A percentile compares a stretch with the other conserved stretches of the same genome.
Evolutionary conservation across 2,329 filamentous ascomycete species (phyloP).

Genomic region (Colletotrichum spinosum): DNA sequence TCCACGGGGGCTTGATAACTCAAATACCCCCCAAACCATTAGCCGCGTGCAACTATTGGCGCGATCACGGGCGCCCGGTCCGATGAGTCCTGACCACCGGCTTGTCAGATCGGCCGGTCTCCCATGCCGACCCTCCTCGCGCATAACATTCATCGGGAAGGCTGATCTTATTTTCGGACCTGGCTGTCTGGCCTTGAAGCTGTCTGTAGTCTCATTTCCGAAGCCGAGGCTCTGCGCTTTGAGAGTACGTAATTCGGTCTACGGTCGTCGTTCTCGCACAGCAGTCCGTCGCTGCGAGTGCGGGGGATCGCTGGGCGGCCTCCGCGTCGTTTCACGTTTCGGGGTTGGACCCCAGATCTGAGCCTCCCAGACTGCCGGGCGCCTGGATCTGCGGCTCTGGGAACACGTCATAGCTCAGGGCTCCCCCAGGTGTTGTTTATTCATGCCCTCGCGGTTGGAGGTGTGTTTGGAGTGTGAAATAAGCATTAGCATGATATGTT

Average conservation of each 20-base stretch:
- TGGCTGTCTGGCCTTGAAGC: not conserved
- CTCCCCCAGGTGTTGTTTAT: slow-evolving; percentile 19
- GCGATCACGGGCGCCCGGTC: not conserved
- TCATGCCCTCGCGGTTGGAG: slow-evolving; percentile 23
- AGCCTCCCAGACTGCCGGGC: slow-evolving; percentile 5
- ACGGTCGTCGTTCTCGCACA: not conserved
- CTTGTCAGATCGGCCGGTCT: slow-evolving; percentile 1
- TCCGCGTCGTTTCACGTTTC: slow-evolving; percentile 34
- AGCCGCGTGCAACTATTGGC: slow-evolving; percentile 1
- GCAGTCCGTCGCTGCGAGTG: not conserved
- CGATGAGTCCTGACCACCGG: not conserved
- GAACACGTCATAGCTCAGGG: slow-evolving; percentile 33
- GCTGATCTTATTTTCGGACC: slow-evolving; percentile 8
- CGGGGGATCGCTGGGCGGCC: slow-evolving; percentile 30
- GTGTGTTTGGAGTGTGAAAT: not conserved
- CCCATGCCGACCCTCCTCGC: not conserved
- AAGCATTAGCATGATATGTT: too few relatives aligned
- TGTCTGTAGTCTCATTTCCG: not conserved
- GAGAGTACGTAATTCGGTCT: not conserved
- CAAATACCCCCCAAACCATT: not conserved
- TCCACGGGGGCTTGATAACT: too few relatives aligned
- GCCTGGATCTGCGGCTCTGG: slow-evolving; percentile 24
- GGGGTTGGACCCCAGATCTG: slow-evolving; percentile 18
- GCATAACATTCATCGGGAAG: slow-evolving; percentile 16
- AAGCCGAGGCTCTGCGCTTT: slow-evolving; percentile 5